These are phyloP conservation scores for Anisodus acutangulus DNA, from an alignment of 257 asterid genomes.

Conservation along the genomic window DNA sequence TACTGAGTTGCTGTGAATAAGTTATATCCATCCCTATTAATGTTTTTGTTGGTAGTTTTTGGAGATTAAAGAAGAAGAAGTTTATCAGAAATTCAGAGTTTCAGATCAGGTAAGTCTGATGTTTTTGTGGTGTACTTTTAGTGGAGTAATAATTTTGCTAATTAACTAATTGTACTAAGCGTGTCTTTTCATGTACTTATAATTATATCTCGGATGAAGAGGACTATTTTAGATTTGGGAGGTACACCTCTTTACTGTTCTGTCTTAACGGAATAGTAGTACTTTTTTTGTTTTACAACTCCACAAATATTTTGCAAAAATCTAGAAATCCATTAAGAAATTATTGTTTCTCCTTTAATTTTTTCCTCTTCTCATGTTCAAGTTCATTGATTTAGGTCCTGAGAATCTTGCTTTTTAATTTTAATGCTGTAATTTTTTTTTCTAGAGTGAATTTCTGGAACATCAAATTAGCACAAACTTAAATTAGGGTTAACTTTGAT, in stretches of 20 bases:
- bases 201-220: constrained; percentile 24
- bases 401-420: background rate
- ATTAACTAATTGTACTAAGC: constrained; percentile 30
- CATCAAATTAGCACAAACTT: no score
- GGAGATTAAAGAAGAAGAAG: background rate
- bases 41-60: background rate
- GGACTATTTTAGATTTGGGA: constrained; percentile 37
- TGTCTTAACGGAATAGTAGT: constrained; percentile 35
- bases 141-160: background rate
- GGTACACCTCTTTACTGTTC: constrained; percentile 42
- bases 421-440: background rate
- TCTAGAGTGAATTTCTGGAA: no score
- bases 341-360: no score
- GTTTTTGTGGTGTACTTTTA: background rate
- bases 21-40: no score
- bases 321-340: background rate
- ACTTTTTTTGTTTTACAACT: background rate
- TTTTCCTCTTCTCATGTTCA: no score
- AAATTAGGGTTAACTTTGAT: no score
- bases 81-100: background rate
- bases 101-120: constrained; percentile 5
- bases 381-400: background rate
- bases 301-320: background rate
- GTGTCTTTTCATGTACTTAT: constrained; percentile 39
- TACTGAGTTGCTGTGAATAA: no score